These are phyloP conservation scores for Salix purpurea DNA, from an alignment of 345 rosid species.

Conservation along the genomic window DNA sequence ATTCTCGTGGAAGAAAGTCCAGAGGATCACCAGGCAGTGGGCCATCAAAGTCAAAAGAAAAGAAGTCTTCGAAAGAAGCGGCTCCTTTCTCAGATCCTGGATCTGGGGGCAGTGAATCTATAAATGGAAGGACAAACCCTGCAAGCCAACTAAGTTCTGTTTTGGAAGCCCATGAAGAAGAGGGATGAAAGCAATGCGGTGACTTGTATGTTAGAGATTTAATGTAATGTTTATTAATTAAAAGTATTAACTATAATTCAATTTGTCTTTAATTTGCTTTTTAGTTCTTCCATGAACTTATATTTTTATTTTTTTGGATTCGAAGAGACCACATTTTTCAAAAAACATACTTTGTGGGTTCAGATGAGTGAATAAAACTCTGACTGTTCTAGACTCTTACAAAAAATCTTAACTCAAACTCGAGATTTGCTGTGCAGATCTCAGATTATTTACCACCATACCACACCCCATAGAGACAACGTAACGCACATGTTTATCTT, in stretches of 20 bases:
- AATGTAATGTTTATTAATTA: neutral
- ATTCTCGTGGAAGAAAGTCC: conserved; percentile 20
- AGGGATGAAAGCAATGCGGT: neutral
- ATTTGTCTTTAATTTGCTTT: neutral
- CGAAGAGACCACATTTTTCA: too few relatives aligned
- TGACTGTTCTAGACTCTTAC: too few relatives aligned
- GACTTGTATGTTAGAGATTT: neutral
- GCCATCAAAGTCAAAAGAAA: conserved; percentile 17
- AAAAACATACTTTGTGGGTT: too few relatives aligned
- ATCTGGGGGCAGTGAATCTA: conserved; percentile 9
- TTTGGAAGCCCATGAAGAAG: conserved; percentile 20
- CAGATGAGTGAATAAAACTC: too few relatives aligned
- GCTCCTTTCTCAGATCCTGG: conserved; percentile 7
- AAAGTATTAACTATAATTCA: neutral
- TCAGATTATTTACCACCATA: too few relatives aligned
- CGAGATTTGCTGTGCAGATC: too few relatives aligned
- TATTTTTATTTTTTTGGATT: too few relatives aligned
- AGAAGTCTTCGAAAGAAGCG: conserved; percentile 1
- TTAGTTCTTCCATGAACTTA: neutral
- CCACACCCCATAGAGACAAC: too few relatives aligned
- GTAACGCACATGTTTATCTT: neutral
- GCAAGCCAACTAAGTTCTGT: conserved; percentile 19
- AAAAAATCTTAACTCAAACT: too few relatives aligned
- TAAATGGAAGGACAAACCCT: neutral
- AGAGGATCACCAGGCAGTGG: conserved; percentile 10